Percentiles rank a stretch among this genome's conserved stretches.
Conservation (phyloP, 148 eudicot genomes). For the Rhododendron henanense region DNA sequence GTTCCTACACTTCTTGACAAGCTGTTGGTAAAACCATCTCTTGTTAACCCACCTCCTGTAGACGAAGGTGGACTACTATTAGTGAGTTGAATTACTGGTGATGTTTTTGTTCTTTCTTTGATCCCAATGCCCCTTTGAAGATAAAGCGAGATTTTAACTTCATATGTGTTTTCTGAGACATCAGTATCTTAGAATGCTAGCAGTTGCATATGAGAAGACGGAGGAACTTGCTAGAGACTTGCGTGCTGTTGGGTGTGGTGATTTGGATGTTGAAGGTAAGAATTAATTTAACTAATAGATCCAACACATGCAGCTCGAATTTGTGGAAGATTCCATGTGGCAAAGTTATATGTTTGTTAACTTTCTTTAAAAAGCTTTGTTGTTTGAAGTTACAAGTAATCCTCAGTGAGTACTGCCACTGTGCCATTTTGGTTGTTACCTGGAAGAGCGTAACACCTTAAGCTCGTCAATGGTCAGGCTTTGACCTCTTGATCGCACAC, state of each 20-base stretch:
- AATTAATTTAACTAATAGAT: neutral
- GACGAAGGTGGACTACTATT: constrained; percentile 86
- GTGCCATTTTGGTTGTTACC: neutral
- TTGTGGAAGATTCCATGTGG: neutral
- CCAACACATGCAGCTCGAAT: neutral
- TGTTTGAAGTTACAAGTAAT: neutral
- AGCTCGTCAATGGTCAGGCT: neutral
- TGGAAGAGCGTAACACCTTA: neutral
- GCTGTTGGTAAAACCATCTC: constrained; percentile 81
- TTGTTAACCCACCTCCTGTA: constrained; percentile 77
- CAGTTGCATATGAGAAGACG: constrained; percentile 98
- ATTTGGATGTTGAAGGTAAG: constrained; percentile 97
- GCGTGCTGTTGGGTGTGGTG: constrained; percentile 95
- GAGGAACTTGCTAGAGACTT: constrained; percentile 92
- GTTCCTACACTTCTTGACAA: constrained; percentile 91
- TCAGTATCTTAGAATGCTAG: constrained; percentile 98
- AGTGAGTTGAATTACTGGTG: constrained; percentile 52
- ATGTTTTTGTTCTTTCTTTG: constrained; percentile 5
- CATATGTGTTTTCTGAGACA: constrained; percentile 18
- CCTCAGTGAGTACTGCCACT: neutral
- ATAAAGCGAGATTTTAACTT: constrained; percentile 6
- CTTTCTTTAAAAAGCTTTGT: neutral
- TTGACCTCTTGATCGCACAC: neutral
- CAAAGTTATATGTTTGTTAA: neutral
- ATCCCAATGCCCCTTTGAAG: neutral